These are phyloP conservation scores for Phytophthora pluvialis DNA, from an alignment of 352 stramenopile genomes.

Conservation along the genomic window DNA sequence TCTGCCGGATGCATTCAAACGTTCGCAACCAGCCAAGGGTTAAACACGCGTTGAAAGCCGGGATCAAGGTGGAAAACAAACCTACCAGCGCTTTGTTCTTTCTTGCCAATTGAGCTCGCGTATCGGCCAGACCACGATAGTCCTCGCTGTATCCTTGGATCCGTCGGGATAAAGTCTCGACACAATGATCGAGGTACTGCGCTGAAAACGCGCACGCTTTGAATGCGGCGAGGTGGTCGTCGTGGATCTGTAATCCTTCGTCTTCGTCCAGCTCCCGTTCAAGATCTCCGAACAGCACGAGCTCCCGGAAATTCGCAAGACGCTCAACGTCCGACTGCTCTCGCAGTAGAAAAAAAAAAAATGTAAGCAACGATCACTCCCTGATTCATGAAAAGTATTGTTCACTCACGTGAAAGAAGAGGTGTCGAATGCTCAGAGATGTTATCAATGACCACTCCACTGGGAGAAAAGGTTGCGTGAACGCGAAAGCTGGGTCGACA, in stretches of 20 bases:
- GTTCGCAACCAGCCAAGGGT: no score
- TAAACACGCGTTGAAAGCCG: no score
- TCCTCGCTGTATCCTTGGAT: constrained; percentile 51
- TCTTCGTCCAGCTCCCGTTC: constrained; percentile 54
- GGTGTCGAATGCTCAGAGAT: constrained; percentile 55
- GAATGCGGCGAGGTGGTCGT: constrained; percentile 57
- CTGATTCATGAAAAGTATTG: neutral
- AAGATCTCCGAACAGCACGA: constrained; percentile 66
- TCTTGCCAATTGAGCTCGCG: constrained; percentile 20
- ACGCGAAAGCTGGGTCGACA: constrained; percentile 62
- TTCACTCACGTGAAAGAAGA: constrained; percentile 68
- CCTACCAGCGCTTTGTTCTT: constrained; percentile 40
- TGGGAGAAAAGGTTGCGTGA: constrained; percentile 48
- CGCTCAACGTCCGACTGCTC: constrained; percentile 54
- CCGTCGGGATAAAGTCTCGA: constrained; percentile 45
- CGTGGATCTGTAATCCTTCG: constrained; percentile 57
- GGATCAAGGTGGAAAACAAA: no score
- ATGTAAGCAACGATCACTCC: neutral
- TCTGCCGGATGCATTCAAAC: constrained; percentile 26
- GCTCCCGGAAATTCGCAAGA: constrained; percentile 56
- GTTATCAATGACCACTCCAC: constrained; percentile 72
- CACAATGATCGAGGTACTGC: constrained; percentile 76
- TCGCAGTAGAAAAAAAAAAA: neutral
- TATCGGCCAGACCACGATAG: constrained; percentile 28
- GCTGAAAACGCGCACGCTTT: constrained; percentile 62